phyloP scores from a whole-genome alignment of 1,284 basidiomycete species.

The Ceratobasidium sp. region DNA sequence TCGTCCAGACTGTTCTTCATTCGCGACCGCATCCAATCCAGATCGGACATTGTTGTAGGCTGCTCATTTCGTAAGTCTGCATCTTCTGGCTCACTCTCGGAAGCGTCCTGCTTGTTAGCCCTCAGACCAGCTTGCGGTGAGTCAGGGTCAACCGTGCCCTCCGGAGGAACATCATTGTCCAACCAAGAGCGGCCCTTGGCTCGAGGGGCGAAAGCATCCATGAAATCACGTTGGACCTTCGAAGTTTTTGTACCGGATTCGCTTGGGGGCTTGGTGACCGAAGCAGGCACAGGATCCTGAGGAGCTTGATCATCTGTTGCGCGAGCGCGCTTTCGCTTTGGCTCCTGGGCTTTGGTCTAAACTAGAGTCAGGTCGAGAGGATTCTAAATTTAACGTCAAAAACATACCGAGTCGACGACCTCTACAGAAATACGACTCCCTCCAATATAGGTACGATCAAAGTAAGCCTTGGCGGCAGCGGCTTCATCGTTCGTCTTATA shows the following conservation, averaged over 20 bases:
- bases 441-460: constrained; percentile 85
- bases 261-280: constrained; percentile 28
- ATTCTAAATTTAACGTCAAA: constrained; percentile 47
- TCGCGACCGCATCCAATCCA: constrained; percentile 81
- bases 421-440: constrained; percentile 81
- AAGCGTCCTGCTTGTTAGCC: background rate
- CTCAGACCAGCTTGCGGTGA: constrained; percentile 1
- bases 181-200: constrained; percentile 76
- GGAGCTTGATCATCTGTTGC: background rate
- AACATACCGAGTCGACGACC: constrained; percentile 75
- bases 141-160: constrained; percentile 31
- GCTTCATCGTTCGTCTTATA: constrained; percentile 88
- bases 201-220: constrained; percentile 73
- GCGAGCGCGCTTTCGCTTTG: constrained; percentile 47
- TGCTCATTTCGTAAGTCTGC: constrained; percentile 51
- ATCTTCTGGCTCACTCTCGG: constrained; percentile 51
- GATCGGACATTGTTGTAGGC: constrained; percentile 62
- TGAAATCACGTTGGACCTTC: constrained; percentile 67
- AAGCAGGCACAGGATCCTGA: constrained; percentile 54
- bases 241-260: constrained; percentile 51
- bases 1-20: constrained; percentile 67
- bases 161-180: constrained; percentile 60
- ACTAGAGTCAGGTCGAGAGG: background rate
- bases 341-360: constrained; percentile 40
- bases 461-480: constrained; percentile 81